phyloP scores from a whole-genome alignment of 768 basidiomycete genomes.

The Xanthoconium stramineum region DNA sequence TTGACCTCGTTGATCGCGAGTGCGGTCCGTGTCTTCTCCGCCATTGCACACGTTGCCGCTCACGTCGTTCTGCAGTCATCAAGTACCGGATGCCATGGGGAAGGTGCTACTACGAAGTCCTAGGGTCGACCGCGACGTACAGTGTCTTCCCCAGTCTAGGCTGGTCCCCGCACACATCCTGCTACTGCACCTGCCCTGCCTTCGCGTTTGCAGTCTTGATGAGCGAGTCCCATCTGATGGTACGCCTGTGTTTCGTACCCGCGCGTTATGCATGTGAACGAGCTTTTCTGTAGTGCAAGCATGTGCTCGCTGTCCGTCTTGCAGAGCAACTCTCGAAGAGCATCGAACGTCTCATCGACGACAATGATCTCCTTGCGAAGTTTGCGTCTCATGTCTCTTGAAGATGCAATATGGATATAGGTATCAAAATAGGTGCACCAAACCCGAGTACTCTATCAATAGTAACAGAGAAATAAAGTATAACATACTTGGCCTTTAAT shows the following conservation, averaged over 20 bases:
- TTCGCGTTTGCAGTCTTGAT: constrained; percentile 64
- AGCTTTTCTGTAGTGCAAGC: constrained; percentile 63
- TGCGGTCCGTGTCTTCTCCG: constrained; percentile 45
- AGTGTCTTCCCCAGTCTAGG: constrained; percentile 50
- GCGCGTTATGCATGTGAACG: background rate
- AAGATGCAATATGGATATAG: constrained; percentile 7
- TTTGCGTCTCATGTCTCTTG: constrained; percentile 13
- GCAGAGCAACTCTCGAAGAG: constrained; percentile 53
- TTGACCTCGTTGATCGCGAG: constrained; percentile 73
- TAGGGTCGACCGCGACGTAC: constrained; percentile 64
- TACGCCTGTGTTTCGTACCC: constrained; percentile 23
- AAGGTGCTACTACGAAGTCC: constrained; percentile 59
- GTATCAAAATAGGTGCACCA: constrained; percentile 13
- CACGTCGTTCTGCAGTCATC: constrained; percentile 44
- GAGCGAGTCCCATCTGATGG: constrained; percentile 63
- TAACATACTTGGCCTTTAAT: constrained; percentile 17
- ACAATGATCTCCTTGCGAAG: constrained; percentile 45
- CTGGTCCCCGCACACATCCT: constrained; percentile 38
- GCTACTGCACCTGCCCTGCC: constrained; percentile 75
- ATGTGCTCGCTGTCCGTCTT: constrained; percentile 64
- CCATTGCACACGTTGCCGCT: background rate
- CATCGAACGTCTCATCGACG: constrained; percentile 44
- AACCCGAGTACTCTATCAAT: constrained; percentile 14
- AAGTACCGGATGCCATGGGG: constrained; percentile 58
- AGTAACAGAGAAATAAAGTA: constrained; percentile 28